A percentile compares a stretch with the other conserved stretches of the same genome.
Conservation (phyloP, 768 basidiomycete species). For the Pleurotus giganteus region DNA sequence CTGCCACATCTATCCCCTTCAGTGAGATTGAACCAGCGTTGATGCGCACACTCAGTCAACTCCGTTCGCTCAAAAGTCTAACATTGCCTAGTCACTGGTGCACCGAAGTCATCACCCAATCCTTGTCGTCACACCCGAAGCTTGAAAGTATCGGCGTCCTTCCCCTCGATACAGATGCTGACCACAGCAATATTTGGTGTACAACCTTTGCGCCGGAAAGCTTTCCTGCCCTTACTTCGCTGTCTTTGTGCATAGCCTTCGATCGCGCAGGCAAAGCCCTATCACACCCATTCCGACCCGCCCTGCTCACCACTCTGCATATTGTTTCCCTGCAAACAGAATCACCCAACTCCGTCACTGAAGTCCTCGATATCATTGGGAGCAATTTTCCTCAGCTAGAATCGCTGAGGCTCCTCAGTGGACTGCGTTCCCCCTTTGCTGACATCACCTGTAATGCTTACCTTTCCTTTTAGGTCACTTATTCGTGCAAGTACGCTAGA, state of each 20-base stretch:
- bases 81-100: background rate
- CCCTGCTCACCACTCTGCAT: background rate
- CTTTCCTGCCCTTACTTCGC: background rate
- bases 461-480: no score
- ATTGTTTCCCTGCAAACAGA: background rate
- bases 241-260: background rate
- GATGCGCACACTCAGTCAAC: background rate
- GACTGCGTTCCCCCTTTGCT: no score
- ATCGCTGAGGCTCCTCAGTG: no score
- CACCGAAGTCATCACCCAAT: background rate
- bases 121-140: background rate
- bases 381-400: no score
- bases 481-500: no score
- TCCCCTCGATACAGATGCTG: background rate
- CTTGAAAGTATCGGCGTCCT: background rate
- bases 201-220: background rate
- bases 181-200: background rate
- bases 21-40: background rate
- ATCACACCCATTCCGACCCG: background rate
- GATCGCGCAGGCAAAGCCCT: background rate
- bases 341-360: no score
- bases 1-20: background rate
- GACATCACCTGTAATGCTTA: no score
- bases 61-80: background rate
- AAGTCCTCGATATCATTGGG: no score